A percentile compares a stretch with the other conserved stretches of the same genome.
Conservation (phyloP, 1,284 basidiomycete genomes). For the Apiotrichum brassicae region DNA sequence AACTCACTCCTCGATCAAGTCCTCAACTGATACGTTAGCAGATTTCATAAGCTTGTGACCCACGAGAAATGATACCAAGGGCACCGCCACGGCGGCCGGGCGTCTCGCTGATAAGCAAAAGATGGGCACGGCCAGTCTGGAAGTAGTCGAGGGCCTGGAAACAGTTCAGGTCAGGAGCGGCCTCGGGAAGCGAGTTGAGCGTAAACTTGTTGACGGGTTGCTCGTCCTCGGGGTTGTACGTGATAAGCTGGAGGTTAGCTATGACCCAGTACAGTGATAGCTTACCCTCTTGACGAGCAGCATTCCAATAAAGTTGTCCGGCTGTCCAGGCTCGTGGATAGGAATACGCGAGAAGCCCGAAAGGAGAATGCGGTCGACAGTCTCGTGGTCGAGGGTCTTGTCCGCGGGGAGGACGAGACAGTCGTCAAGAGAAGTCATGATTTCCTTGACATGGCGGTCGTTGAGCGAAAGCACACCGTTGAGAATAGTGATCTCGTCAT, state of each 20-base stretch:
- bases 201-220: constrained; percentile 68
- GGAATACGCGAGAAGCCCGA: constrained; percentile 94
- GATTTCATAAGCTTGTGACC: constrained; percentile 5
- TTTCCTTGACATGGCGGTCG: constrained; percentile 69
- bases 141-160: constrained; percentile 55
- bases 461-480: constrained; percentile 83
- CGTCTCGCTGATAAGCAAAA: constrained; percentile 76
- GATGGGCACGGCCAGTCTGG: constrained; percentile 91
- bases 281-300: constrained; percentile 74
- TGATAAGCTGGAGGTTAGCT: constrained; percentile 60
- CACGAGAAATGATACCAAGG: constrained; percentile 63
- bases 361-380: constrained; percentile 64
- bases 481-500: constrained; percentile 78
- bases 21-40: constrained; percentile 36
- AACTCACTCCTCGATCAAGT: constrained; percentile 46
- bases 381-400: constrained; percentile 69
- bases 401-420: constrained; percentile 54
- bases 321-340: constrained; percentile 70
- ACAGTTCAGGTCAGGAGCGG: constrained; percentile 79
- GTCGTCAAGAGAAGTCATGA: constrained; percentile 77
- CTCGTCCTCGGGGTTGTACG: constrained; percentile 78
- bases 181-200: constrained; percentile 84
- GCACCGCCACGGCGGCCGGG: constrained; percentile 76
- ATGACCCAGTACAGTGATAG: background rate
- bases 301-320: constrained; percentile 75